A percentile compares a stretch with the other conserved stretches of the same genome.
phyloP scores from a whole-genome alignment of 192 early-diverging fungal genomes.

The Blastocladiella britannica region DNA sequence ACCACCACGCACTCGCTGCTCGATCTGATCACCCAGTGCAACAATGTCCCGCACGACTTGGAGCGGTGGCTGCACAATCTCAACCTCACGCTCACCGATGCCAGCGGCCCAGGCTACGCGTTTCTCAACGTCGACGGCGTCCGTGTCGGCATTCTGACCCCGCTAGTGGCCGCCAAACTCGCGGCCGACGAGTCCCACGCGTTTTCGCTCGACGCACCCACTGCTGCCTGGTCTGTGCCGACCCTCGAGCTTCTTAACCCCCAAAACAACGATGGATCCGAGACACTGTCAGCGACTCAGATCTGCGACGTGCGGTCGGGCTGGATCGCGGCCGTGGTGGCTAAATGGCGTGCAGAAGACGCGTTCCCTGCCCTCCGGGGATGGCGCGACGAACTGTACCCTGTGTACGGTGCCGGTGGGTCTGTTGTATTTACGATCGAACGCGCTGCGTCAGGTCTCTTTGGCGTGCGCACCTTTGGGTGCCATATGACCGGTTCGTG shows the following conservation, averaged over 20 bases:
- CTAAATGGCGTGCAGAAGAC: background rate
- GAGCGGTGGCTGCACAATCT: background rate
- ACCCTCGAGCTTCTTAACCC: too few relatives aligned
- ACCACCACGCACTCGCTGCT: background rate
- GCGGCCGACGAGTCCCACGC: background rate
- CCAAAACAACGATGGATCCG: too few relatives aligned
- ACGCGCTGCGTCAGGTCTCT: constrained; percentile 48
- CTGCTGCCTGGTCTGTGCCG: background rate
- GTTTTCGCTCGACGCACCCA: background rate
- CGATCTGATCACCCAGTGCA: background rate
- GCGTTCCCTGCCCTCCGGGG: constrained; percentile 9
- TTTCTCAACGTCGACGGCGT: background rate
- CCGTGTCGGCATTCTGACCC: background rate
- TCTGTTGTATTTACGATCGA: constrained; percentile 45
- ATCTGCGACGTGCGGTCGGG: background rate
- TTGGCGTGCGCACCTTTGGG: constrained; percentile 73
- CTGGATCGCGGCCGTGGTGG: background rate
- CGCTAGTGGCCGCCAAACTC: background rate
- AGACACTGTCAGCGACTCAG: background rate
- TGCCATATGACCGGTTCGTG: constrained; percentile 82
- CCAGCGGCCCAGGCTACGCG: background rate
- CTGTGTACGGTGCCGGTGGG: constrained; percentile 37
- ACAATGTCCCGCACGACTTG: background rate
- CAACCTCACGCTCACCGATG: background rate
- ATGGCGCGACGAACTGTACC: constrained; percentile 74